Evolutionary conservation across 139 green algal genomes (phyloP), one percentile per base, ranked within the genome.

Genomic region (Chlamydomonas applanata): DNA sequence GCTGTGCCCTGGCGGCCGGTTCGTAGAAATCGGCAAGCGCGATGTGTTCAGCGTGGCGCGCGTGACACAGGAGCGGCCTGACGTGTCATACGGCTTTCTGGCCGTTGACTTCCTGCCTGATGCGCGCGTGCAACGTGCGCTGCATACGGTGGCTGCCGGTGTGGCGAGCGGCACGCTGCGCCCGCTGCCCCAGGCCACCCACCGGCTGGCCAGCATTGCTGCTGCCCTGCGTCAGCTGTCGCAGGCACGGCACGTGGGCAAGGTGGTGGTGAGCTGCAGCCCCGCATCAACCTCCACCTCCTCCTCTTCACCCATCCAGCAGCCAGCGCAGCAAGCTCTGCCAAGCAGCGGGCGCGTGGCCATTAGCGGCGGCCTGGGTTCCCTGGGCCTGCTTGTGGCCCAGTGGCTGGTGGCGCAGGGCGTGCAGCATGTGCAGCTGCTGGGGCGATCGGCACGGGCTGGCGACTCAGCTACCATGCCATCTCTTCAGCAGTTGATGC

Each of bases 21-120:
- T 97, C 46, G 86, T 94, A 52, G 93, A 97, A 78, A 97, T 97
- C 80, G 88, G 85, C 75, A 97, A 97, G 85, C 86, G 93, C 56
- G 93, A 95, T 82, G 90, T 97, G 59, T 96, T 86, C 83, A 85
- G 74, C 44, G 57, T 77, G 0, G 72, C 57, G 1, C 81, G 84
- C 80, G 78, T 93, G 30, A 75, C 82, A 30, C 85, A 89, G 74
- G 89, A 97, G 79, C 89, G 93, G 3, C 88, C 89, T 11, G 93
- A 97, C 69, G 80, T 95, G 59, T 4, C 5, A 3, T 94, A 91
- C 79, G 71, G 75, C n/a, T 80, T 95, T 20, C 61, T 97, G 44
- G 93, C 93, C 2, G 83, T 97, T 22, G 93, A 97, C 80, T 96
- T 97, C 84, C 84, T 97, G 70, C 85, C 93, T 22, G 72, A 76